These are phyloP conservation scores for Sporothrix luriei DNA, from an alignment of 2,329 filamentous ascomycete species.

Conservation along the genomic window DNA sequence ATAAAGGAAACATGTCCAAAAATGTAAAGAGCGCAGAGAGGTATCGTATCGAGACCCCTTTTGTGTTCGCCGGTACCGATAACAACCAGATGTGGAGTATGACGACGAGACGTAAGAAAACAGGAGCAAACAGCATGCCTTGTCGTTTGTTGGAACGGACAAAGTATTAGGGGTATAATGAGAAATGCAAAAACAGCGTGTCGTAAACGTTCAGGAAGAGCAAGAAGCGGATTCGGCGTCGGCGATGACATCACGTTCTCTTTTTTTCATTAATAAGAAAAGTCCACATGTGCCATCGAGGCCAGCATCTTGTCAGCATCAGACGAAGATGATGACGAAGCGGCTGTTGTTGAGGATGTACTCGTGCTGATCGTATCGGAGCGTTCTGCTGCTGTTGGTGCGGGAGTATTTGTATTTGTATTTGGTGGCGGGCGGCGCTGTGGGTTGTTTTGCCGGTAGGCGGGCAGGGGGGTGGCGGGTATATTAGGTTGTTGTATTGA, in stretches of 20 bases:
- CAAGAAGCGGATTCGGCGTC: neutral
- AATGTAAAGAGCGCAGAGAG: conserved; percentile 1
- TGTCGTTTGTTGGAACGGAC: conserved; percentile 3
- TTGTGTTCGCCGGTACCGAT: conserved; percentile 14
- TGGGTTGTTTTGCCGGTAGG: conserved; percentile 25
- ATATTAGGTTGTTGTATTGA: neutral
- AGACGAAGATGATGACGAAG: conserved; percentile 31
- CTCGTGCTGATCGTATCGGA: conserved; percentile 31
- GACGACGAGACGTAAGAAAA: neutral
- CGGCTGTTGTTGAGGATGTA: conserved; percentile 27
- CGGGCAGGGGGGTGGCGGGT: neutral
- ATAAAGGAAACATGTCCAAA: neutral
- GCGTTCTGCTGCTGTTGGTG: conserved; percentile 31
- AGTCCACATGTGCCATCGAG: conserved; percentile 37
- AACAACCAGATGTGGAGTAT: neutral
- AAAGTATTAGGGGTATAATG: conserved; percentile 17
- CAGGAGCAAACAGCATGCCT: conserved; percentile 19
- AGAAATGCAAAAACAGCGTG: neutral
- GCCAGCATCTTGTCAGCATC: conserved; percentile 35
- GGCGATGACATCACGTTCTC: neutral
- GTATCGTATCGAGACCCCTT: neutral
- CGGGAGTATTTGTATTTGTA: no score
- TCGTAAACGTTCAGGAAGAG: conserved; percentile 6
- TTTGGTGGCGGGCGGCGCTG: conserved; percentile 13
- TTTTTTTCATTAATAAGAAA: conserved; percentile 34